Conservation (phyloP, 2,329 filamentous ascomycete genomes). For the Diaporthe caulivora region DNA sequence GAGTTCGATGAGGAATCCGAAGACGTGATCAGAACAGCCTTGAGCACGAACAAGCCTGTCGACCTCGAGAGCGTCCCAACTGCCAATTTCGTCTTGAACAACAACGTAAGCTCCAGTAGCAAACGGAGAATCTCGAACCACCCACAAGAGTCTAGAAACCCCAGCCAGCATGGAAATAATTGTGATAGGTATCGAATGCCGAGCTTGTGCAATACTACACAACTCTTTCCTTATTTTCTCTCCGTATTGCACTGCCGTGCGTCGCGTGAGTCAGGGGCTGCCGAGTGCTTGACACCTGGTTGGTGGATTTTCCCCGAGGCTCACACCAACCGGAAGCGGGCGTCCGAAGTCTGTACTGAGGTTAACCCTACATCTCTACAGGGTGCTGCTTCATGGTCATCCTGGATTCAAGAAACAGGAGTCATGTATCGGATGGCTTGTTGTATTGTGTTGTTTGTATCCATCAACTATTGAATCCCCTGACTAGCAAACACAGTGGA, state of each 20-base stretch:
- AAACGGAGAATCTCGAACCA: neutral
- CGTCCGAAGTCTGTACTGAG: conserved; percentile 24
- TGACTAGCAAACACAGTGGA: neutral
- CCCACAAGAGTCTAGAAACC: neutral
- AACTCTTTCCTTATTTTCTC: neutral
- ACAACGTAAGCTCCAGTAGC: neutral
- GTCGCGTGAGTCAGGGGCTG: neutral
- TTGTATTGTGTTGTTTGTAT: neutral
- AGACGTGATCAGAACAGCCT: too few relatives aligned
- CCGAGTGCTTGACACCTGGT: neutral
- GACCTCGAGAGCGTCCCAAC: neutral
- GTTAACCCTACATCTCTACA: neutral
- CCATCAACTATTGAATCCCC: neutral
- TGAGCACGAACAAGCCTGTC: too few relatives aligned
- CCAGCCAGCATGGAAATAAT: neutral
- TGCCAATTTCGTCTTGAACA: neutral
- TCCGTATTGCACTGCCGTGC: neutral
- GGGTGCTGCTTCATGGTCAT: neutral
- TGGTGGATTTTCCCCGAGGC: conserved; percentile 20
- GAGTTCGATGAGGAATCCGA: too few relatives aligned
- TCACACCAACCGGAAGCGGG: conserved; percentile 3
- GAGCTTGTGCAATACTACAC: conserved; percentile 12
- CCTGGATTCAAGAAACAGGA: neutral
- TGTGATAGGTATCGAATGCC: neutral
- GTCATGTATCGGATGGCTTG: neutral